Conservation (phyloP, 257 asterid genomes). For the Ilex aquifolium region DNA sequence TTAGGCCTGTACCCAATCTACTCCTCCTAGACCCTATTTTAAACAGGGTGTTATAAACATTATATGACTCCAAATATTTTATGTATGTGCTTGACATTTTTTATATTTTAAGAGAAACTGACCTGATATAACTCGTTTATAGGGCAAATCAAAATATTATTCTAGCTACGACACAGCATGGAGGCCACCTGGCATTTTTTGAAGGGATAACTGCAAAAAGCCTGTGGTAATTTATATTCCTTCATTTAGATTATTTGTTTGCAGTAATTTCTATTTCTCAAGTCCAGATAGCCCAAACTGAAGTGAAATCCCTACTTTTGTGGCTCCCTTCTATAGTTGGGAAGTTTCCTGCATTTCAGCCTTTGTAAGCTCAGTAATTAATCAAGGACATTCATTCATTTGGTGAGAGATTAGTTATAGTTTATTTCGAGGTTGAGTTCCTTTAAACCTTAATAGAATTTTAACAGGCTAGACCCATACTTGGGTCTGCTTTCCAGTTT, state of each 20-base stretch:
- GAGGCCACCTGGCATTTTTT: constrained; percentile 79
- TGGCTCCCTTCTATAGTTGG: too few relatives aligned
- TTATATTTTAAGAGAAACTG: neutral
- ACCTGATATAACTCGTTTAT: constrained; percentile 6
- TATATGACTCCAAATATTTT: neutral
- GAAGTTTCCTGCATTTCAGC: too few relatives aligned
- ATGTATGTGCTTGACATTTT: neutral
- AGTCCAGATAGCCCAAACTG: too few relatives aligned
- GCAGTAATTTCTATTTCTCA: neutral
- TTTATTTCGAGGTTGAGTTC: too few relatives aligned
- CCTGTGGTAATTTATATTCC: constrained; percentile 43
- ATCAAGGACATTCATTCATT: too few relatives aligned
- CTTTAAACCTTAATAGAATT: too few relatives aligned
- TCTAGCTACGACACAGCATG: constrained; percentile 75
- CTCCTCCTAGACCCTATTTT: too few relatives aligned
- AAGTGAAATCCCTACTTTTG: too few relatives aligned
- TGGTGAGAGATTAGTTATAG: too few relatives aligned
- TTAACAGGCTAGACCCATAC: too few relatives aligned
- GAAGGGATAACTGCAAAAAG: constrained; percentile 70
- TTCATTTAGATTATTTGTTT: neutral
- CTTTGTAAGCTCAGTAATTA: neutral
- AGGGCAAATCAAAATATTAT: constrained; percentile 68
- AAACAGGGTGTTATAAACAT: neutral
- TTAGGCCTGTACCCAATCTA: too few relatives aligned
- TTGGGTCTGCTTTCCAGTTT: too few relatives aligned